Conservation (phyloP, 495 filamentous ascomycete genomes). For the Annulohypoxylon stygium region DNA sequence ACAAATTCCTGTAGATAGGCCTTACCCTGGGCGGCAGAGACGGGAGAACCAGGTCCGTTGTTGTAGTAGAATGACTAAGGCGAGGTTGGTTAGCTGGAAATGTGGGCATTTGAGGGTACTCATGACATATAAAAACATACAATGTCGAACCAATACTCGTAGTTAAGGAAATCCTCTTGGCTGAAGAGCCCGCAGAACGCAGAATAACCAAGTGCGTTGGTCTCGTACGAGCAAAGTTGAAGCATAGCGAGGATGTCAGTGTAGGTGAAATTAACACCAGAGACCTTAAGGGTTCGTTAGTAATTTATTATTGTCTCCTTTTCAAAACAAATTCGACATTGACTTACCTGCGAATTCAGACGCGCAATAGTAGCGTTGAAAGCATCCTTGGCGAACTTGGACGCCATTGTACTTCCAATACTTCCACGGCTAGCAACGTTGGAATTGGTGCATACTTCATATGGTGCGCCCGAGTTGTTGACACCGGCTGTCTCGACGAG, state of each 20-base stretch:
- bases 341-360: constrained; percentile 47
- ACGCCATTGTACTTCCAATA: constrained; percentile 51
- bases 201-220: constrained; percentile 47
- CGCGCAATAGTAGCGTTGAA: constrained; percentile 48
- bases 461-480: constrained; percentile 51
- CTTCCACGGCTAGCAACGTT: constrained; percentile 46
- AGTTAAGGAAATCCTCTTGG: constrained; percentile 54
- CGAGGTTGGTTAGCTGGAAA: constrained; percentile 19
- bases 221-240: constrained; percentile 51
- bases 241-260: constrained; percentile 46
- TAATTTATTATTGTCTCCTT: not conserved
- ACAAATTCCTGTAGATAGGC: constrained; percentile 71
- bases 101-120: not conserved
- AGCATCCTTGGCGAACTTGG: constrained; percentile 38
- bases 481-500: constrained; percentile 50
- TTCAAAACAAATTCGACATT: not conserved
- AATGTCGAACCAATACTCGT: constrained; percentile 49
- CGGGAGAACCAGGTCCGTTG: constrained; percentile 54
- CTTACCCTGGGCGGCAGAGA: constrained; percentile 53
- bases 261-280: constrained; percentile 47
- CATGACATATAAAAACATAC: constrained; percentile 34
- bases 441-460: constrained; percentile 52
- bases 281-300: constrained; percentile 35
- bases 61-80: constrained; percentile 53
- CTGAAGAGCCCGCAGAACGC: constrained; percentile 53